Conservation (phyloP, 1,284 basidiomycete species). For the Malassezia yamatoensis region DNA sequence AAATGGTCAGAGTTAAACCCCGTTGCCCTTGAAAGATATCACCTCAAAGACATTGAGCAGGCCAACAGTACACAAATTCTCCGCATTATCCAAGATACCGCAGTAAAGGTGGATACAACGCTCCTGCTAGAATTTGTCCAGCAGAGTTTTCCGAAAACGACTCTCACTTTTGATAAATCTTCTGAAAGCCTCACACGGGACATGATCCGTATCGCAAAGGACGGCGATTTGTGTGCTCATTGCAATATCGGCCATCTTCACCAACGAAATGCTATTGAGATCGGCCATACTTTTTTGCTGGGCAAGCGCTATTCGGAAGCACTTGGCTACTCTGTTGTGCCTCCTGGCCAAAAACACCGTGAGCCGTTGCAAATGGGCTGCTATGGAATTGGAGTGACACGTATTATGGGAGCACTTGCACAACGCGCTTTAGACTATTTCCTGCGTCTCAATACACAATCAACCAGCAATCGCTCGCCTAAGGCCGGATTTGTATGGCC, state of each 20-base stretch:
- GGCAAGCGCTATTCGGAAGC: conserved; percentile 44
- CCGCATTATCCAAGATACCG: neutral
- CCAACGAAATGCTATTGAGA: conserved; percentile 42
- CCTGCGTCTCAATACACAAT: neutral
- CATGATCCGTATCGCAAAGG: neutral
- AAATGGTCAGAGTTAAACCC: neutral
- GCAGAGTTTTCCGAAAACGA: neutral
- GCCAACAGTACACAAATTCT: neutral
- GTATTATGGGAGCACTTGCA: conserved; percentile 46
- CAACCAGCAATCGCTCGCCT: neutral
- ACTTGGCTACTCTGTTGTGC: conserved; percentile 28
- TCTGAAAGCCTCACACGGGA: neutral
- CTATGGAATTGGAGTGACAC: conserved; percentile 48
- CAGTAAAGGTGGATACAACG: neutral
- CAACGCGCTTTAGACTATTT: conserved; percentile 20
- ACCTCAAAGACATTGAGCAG: neutral
- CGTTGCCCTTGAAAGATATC: neutral
- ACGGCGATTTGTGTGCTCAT: conserved; percentile 26
- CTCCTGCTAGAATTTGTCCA: neutral
- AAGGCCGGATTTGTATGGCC: conserved; percentile 43
- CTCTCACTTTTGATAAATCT: neutral
- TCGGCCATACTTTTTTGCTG: conserved; percentile 49
- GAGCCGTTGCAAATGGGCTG: conserved; percentile 49
- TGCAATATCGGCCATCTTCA: conserved; percentile 26
- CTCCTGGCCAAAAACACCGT: neutral